Evolutionary conservation across 2,329 filamentous ascomycete genomes (phyloP), one percentile per base, ranked within the genome.

Genomic region (Tolypocladium capitatum): DNA sequence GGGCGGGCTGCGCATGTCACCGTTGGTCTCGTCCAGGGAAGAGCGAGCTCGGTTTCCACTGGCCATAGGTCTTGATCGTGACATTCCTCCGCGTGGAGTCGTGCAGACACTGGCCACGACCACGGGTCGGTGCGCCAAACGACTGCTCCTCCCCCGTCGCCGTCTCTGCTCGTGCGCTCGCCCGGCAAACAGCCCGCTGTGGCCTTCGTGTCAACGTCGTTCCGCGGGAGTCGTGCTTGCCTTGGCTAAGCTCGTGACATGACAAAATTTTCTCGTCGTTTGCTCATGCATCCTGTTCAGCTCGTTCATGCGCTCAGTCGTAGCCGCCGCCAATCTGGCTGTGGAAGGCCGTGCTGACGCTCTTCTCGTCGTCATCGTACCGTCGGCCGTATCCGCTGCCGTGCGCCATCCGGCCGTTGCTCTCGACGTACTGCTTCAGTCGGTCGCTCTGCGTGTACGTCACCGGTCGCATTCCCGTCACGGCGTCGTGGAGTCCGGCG

Each of bases 321-420:
- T 74, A 76, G 50, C 73, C 72, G 20, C 75, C 72, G 53, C 87
- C 89, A 56, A 96, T 81, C 67, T 97, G 92, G 70, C 89, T 96
- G 52, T 91, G 90, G 69, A 97, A 98, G 44, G 90, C 90, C 46
- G 92, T 97, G 61, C 88, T 95, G 59, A 97, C 81, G 67, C 91
- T 97, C 68, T 92, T 88, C 60, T 92, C 88, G 63, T 97, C 92
- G 56, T 98, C 92, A 56, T 98, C 92, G 52, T 84, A 80, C 46
- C 73, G 74, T 58, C 83, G 84, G 46, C 78, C 82, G 60, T 79
- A 87, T 46, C 83, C 80, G 62, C 82, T 86, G 53, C 76, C 73
- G 28, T 73, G 74, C 41, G 80, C 80, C 52, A 79, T 73, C 45
- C 86, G 84, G 10, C 83, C 82, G 51, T 83, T 84, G 56, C 83